A percentile compares a stretch with the other conserved stretches of the same genome.
Evolutionary conservation across 106 monocot genomes (phyloP).

Genomic region (Dendrobium catenatum): DNA sequence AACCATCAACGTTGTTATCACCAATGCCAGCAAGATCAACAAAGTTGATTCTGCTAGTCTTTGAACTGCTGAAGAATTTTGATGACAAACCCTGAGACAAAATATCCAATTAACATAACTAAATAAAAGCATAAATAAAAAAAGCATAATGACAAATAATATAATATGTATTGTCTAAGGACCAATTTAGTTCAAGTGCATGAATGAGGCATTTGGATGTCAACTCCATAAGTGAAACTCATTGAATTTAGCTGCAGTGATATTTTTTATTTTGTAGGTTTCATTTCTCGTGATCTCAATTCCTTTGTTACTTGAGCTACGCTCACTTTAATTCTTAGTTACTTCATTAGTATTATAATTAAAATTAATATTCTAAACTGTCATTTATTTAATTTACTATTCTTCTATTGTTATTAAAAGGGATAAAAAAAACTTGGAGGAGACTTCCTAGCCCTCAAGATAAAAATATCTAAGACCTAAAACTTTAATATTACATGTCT

Average conservation of each 20-base stretch:
- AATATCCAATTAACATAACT: neutral
- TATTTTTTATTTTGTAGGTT: too few relatives aligned
- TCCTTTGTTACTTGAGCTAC: too few relatives aligned
- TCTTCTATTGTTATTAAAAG: neutral
- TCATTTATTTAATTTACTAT: neutral
- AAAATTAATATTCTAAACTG: neutral
- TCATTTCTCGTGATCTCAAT: too few relatives aligned
- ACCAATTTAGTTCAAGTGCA: neutral
- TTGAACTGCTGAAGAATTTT: slow-evolving; percentile 65
- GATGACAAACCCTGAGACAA: slow-evolving; percentile 50
- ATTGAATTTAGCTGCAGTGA: too few relatives aligned
- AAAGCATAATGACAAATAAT: neutral
- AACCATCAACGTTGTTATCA: slow-evolving; percentile 39
- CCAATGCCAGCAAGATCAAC: slow-evolving; percentile 92
- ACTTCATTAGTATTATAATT: too few relatives aligned
- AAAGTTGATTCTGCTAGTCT: slow-evolving; percentile 72
- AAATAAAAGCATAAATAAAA: neutral
- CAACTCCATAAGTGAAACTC: neutral
- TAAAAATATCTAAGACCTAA: neutral
- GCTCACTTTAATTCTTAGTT: too few relatives aligned
- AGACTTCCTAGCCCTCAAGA: neutral
- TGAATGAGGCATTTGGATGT: neutral
- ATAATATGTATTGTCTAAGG: neutral
- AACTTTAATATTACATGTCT: too few relatives aligned
- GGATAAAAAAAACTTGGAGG: neutral